Evolutionary conservation across 768 basidiomycete species (phyloP).

Genomic region (Thelephora ganbajun): DNA sequence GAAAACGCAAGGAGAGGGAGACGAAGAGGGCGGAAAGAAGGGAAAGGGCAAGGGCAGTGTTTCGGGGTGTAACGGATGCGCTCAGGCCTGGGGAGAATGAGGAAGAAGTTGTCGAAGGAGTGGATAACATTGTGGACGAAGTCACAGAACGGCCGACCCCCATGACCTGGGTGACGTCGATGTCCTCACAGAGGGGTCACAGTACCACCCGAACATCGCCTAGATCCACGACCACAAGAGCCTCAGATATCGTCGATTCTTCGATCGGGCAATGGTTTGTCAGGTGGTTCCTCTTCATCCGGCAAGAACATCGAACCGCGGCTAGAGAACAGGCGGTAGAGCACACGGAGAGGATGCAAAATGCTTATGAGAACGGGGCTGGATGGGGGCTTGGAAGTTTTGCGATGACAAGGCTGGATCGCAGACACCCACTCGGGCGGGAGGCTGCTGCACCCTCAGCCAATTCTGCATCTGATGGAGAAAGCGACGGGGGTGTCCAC

Average conservation of each 20-base stretch:
- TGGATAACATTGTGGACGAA: neutral
- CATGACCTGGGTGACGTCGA: neutral
- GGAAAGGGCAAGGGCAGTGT: conserved; percentile 40
- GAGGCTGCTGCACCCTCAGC: neutral
- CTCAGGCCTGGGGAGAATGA: conserved; percentile 18
- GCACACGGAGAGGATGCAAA: conserved; percentile 49
- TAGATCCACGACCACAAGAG: neutral
- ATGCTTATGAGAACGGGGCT: conserved; percentile 30
- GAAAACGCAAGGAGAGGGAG: conserved; percentile 29
- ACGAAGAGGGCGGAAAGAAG: conserved; percentile 35
- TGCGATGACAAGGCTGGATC: conserved; percentile 29
- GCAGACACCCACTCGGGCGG: conserved; percentile 10
- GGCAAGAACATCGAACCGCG: conserved; percentile 59
- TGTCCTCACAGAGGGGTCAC: neutral
- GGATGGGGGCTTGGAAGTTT: conserved; percentile 73
- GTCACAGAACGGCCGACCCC: neutral
- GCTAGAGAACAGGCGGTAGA: conserved; percentile 60
- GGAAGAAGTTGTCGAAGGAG: neutral
- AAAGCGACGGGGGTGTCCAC: neutral
- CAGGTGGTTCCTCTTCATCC: conserved; percentile 44
- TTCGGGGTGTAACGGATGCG: conserved; percentile 41
- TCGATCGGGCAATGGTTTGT: conserved; percentile 20
- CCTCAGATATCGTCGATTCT: neutral
- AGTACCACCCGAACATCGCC: conserved; percentile 4
- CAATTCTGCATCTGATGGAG: conserved; percentile 1